These are phyloP conservation scores for Murraya paniculata DNA, from an alignment of 345 rosid genomes.

Conservation along the genomic window DNA sequence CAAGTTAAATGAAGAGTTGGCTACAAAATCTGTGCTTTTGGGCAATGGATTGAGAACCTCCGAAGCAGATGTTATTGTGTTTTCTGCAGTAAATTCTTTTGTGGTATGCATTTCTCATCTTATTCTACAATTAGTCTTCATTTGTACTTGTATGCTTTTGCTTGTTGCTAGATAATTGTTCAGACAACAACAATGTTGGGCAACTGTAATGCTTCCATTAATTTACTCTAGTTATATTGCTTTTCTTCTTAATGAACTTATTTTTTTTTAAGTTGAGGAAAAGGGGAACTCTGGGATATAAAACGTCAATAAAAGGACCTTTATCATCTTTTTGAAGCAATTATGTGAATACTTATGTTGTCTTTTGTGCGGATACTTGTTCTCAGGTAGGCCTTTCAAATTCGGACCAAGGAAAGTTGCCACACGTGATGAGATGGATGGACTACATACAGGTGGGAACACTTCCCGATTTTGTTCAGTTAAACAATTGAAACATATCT, in stretches of 20 bases:
- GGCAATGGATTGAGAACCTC: conserved; percentile 80
- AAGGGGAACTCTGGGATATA: background rate
- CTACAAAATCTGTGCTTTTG: conserved; percentile 56
- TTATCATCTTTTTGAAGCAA: background rate
- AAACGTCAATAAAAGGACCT: background rate
- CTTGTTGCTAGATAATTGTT: background rate
- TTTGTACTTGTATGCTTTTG: background rate
- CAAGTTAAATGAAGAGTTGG: conserved; percentile 59
- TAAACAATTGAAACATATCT: background rate
- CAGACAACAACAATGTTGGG: background rate
- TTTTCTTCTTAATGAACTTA: background rate
- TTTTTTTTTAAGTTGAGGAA: background rate
- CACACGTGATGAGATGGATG: conserved; percentile 80
- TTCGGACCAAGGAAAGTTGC: conserved; percentile 49
- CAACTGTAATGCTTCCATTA: background rate
- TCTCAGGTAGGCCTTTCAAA: conserved; percentile 56
- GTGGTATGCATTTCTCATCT: conserved; percentile 46
- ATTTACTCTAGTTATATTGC: background rate
- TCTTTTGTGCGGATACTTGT: conserved; percentile 17
- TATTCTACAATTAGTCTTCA: background rate
- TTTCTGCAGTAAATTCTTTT: conserved; percentile 59
- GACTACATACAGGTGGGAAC: conserved; percentile 74
- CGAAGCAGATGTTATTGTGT: conserved; percentile 69
- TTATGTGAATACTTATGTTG: background rate
- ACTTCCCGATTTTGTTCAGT: background rate